Evolutionary conservation across 2,329 filamentous ascomycete species (phyloP).

Genomic region (Aspergillus ibericus): DNA sequence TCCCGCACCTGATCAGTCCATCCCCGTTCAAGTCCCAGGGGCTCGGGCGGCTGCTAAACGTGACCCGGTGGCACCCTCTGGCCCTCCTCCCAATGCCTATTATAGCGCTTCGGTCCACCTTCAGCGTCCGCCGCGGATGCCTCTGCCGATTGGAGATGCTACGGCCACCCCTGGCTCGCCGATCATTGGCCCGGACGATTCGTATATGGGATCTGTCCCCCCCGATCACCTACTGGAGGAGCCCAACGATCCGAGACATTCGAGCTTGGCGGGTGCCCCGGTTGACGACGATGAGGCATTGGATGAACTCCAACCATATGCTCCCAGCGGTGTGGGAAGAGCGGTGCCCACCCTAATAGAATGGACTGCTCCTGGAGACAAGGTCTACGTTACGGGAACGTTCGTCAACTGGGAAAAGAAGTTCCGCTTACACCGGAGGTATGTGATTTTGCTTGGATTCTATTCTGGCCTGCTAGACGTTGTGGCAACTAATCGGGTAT

Average conservation of each 20-base stretch:
- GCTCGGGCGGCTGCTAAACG: constrained; percentile 30
- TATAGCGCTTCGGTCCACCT: constrained; percentile 44
- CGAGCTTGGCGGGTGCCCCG: constrained; percentile 56
- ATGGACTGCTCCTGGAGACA: constrained; percentile 80
- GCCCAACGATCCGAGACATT: constrained; percentile 55
- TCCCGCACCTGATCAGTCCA: constrained; percentile 36
- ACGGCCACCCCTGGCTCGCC: constrained; percentile 86
- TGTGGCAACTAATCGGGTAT: constrained; percentile 12
- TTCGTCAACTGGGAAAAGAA: constrained; percentile 98
- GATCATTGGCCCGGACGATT: constrained; percentile 72
- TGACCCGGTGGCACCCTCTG: constrained; percentile 42
- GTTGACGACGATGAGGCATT: constrained; percentile 71
- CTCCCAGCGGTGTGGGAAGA: constrained; percentile 69
- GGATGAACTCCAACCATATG: constrained; percentile 67
- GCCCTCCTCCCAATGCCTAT: constrained; percentile 51
- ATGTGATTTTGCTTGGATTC: constrained; percentile 48
- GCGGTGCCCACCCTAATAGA: constrained; percentile 82
- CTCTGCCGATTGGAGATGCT: constrained; percentile 91
- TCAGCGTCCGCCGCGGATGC: constrained; percentile 75
- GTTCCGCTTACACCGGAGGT: constrained; percentile 82
- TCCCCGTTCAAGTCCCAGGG: constrained; percentile 41
- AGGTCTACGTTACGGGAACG: constrained; percentile 94
- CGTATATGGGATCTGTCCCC: constrained; percentile 47
- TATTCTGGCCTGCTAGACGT: constrained; percentile 9
- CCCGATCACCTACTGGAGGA: constrained; percentile 48